These are phyloP conservation scores for Lagenidium sp. DNA, from an alignment of 352 stramenopile species.

Conservation along the genomic window DNA sequence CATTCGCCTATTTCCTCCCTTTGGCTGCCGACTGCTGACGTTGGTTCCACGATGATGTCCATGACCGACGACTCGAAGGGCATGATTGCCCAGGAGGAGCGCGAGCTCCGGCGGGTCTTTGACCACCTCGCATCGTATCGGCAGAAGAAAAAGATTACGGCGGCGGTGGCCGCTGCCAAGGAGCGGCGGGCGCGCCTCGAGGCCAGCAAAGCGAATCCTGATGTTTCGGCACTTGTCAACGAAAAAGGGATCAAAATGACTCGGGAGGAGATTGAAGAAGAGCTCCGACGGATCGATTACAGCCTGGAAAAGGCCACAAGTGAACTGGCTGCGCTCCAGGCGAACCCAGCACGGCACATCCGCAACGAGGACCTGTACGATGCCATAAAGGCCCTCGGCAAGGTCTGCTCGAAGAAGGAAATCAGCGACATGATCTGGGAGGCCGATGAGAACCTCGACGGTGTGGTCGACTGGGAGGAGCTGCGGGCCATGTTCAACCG, in stretches of 20 bases:
- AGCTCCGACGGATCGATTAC: constrained; percentile 60
- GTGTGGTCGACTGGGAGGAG: constrained; percentile 92
- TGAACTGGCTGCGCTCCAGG: constrained; percentile 48
- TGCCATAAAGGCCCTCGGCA: constrained; percentile 90
- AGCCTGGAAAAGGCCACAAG: constrained; percentile 32
- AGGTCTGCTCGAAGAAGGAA: constrained; percentile 91
- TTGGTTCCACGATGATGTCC: constrained; percentile 65
- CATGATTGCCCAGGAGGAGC: constrained; percentile 93
- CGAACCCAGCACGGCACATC: constrained; percentile 62
- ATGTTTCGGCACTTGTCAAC: constrained; percentile 68
- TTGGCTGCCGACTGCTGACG: too few relatives aligned
- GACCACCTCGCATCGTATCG: constrained; percentile 89
- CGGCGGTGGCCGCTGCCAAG: constrained; percentile 28
- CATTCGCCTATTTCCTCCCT: too few relatives aligned
- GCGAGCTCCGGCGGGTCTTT: constrained; percentile 92
- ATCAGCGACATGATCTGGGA: constrained; percentile 98
- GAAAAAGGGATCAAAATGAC: constrained; percentile 75
- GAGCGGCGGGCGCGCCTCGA: constrained; percentile 56
- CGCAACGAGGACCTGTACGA: constrained; percentile 90
- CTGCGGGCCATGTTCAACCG: constrained; percentile 95
- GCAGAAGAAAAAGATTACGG: constrained; percentile 69
- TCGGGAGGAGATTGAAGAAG: constrained; percentile 63
- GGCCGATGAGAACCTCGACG: constrained; percentile 96
- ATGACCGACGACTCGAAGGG: constrained; percentile 63
- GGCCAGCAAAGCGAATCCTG: constrained; percentile 49